Percentiles rank a stretch among this genome's conserved stretches.
These are phyloP conservation scores for Ilyonectria robusta DNA, from an alignment of 2,329 filamentous ascomycete genomes.

Conservation along the genomic window DNA sequence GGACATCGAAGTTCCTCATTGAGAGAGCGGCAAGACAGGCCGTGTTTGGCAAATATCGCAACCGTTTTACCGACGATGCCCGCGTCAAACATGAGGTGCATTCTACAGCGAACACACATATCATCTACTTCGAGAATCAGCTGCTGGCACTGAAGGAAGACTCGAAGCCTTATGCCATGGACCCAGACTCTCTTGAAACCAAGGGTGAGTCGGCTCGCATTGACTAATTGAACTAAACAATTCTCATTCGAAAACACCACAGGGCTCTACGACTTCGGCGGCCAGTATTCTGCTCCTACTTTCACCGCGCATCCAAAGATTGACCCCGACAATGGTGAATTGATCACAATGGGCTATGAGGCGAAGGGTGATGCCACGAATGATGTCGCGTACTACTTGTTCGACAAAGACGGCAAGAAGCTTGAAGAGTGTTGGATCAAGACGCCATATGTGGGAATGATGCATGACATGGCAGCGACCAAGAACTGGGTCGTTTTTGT, in stretches of 20 bases:
- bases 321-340: conserved; percentile 4
- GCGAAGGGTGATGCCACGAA: conserved; percentile 6
- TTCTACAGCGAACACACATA: conserved; percentile 12
- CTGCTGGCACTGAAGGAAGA: conserved; percentile 7
- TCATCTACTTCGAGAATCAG: conserved; percentile 13
- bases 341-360: conserved; percentile 14
- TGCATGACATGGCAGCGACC: conserved; percentile 11
- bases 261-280: conserved; percentile 8
- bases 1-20: conserved; percentile 1
- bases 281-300: neutral
- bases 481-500: conserved; percentile 7
- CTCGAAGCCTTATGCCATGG: conserved; percentile 7
- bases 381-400: conserved; percentile 7
- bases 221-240: neutral
- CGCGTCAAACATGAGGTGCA: conserved; percentile 8
- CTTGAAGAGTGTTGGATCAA: conserved; percentile 16
- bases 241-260: neutral
- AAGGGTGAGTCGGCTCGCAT: neutral
- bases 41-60: conserved; percentile 8
- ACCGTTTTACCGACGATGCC: neutral
- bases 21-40: conserved; percentile 4
- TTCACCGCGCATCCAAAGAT: conserved; percentile 11
- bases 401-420: conserved; percentile 12
- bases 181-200: conserved; percentile 1
- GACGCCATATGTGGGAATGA: conserved; percentile 5